A percentile compares a stretch with the other conserved stretches of the same genome.
Evolutionary conservation across 345 rosid species (phyloP).

Genomic region (Streptanthus diversifolius): DNA sequence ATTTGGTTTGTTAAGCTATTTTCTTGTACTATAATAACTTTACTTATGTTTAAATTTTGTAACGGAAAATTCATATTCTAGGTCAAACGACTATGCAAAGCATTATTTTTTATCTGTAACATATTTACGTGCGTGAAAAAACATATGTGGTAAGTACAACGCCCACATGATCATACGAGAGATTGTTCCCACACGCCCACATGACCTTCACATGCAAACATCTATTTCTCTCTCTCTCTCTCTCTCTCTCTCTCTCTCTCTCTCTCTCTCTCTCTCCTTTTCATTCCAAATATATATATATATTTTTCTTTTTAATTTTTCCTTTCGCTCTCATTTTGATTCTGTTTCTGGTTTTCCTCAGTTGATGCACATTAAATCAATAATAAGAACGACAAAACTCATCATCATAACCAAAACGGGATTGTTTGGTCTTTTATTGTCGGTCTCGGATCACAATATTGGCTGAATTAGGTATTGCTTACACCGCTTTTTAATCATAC

Average conservation of each 20-base stretch:
- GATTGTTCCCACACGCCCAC: conserved; percentile 31
- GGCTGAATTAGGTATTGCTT: not conserved
- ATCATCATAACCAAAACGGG: not conserved
- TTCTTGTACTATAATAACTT: not conserved
- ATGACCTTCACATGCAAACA: conserved; percentile 32
- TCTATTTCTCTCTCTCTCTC: not conserved
- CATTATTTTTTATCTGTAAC: not conserved
- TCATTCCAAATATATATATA: not conserved
- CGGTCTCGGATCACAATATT: not conserved
- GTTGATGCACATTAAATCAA: not conserved
- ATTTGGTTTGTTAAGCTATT: not conserved
- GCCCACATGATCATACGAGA: conserved; percentile 26
- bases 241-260: not conserved
- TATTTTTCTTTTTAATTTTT: not conserved
- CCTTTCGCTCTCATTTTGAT: conserved; percentile 21
- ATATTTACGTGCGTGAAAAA: not conserved
- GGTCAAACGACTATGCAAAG: not conserved
- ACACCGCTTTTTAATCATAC: not conserved
- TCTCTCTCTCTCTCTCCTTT: not conserved
- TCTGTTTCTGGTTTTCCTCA: conserved; percentile 21
- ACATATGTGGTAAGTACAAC: conserved; percentile 18
- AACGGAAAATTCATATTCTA: not conserved
- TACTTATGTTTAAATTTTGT: not conserved
- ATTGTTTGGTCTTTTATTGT: not conserved
- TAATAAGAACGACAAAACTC: not conserved